Percentiles rank a stretch among this genome's conserved stretches.
Conservation (phyloP, 495 filamentous ascomycete species). For the Tetracladium setigerum region DNA sequence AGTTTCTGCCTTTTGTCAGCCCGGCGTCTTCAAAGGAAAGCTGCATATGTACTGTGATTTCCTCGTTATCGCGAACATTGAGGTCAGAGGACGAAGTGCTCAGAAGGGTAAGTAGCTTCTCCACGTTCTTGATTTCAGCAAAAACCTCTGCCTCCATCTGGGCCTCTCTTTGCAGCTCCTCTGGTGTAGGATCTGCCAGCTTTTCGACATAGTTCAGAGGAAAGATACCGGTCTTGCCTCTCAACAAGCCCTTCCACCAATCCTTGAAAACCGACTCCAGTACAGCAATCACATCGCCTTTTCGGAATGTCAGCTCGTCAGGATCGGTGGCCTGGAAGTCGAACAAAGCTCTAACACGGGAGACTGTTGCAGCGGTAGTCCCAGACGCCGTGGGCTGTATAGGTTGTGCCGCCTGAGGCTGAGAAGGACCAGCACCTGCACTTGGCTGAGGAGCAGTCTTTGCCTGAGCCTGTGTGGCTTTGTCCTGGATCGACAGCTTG, state of each 20-base stretch:
- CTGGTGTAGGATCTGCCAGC: constrained; percentile 84
- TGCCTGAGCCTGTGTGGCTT: constrained; percentile 39
- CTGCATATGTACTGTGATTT: constrained; percentile 62
- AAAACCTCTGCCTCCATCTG: constrained; percentile 98
- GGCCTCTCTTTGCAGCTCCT: constrained; percentile 91
- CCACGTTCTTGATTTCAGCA: constrained; percentile 96
- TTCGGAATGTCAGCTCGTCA: constrained; percentile 91
- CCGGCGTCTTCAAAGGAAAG: not conserved
- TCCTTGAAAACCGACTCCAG: constrained; percentile 97
- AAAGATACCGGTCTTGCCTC: constrained; percentile 95
- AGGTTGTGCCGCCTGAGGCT: constrained; percentile 22
- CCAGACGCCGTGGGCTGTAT: constrained; percentile 36
- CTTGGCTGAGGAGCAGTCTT: constrained; percentile 23
- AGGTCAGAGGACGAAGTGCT: constrained; percentile 91
- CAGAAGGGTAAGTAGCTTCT: constrained; percentile 87
- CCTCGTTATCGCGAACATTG: constrained; percentile 81
- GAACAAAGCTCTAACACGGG: constrained; percentile 84
- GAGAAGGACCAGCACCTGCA: constrained; percentile 26
- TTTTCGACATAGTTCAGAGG: constrained; percentile 99
- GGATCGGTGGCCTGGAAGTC: constrained; percentile 93
- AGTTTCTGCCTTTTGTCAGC: constrained; percentile 47
- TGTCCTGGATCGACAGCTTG: constrained; percentile 85
- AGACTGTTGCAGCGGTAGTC: constrained; percentile 96
- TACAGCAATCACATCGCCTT: constrained; percentile 95
- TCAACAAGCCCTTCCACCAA: constrained; percentile 96